phyloP scores from a whole-genome alignment of 352 stramenopile species.

The Phytophthora megakarya region DNA sequence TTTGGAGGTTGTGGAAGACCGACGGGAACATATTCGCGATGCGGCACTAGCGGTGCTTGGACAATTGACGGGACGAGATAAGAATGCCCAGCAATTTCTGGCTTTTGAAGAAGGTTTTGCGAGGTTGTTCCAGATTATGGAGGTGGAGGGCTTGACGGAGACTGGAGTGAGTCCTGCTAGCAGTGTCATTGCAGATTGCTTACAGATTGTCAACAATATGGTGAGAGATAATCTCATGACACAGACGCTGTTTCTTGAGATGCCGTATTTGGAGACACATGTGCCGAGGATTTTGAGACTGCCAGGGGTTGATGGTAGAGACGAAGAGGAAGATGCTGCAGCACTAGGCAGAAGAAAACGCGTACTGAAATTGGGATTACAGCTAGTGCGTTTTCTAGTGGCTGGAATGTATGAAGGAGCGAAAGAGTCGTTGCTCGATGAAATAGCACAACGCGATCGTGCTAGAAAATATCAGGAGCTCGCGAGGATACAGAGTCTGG shows the following conservation, averaged over 20 bases:
- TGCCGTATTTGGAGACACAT: conserved; percentile 59
- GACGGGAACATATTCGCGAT: conserved; percentile 84
- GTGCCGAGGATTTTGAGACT: conserved; percentile 54
- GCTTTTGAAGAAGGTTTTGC: conserved; percentile 83
- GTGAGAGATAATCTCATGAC: conserved; percentile 79
- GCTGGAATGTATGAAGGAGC: conserved; percentile 62
- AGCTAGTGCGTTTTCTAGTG: conserved; percentile 73
- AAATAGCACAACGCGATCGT: conserved; percentile 57
- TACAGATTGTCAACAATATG: conserved; percentile 86
- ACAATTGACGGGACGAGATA: conserved; percentile 68
- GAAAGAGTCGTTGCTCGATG: conserved; percentile 49
- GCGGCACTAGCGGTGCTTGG: conserved; percentile 68
- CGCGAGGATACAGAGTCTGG: conserved; percentile 59
- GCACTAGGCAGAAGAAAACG: conserved; percentile 51
- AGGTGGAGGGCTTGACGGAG: conserved; percentile 59
- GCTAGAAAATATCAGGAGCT: conserved; percentile 52
- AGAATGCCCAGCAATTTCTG: conserved; percentile 80
- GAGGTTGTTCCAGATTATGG: conserved; percentile 80
- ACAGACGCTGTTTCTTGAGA: conserved; percentile 71
- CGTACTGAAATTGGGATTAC: conserved; percentile 60
- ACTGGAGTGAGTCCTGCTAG: conserved; percentile 33
- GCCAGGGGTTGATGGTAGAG: conserved; percentile 23
- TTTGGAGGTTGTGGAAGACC: conserved; percentile 79
- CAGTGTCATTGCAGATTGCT: conserved; percentile 67
- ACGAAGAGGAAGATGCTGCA: conserved; percentile 22